Percentiles rank a stretch among this genome's conserved stretches.
Evolutionary conservation across 129 eudicot genomes (phyloP).

Genomic region (Helianthus annuus): DNA sequence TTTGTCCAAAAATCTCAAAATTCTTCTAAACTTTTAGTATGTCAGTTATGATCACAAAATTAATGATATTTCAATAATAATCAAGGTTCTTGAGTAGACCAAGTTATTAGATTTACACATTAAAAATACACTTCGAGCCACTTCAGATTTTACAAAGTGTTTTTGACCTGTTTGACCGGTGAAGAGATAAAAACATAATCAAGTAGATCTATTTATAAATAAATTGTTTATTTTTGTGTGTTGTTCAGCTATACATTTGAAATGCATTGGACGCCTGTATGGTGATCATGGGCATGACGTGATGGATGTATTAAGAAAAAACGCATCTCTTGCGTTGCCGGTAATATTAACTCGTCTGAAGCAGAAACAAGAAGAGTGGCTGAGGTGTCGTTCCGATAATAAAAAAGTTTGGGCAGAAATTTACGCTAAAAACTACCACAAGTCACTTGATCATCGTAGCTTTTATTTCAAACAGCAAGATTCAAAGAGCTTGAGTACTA

Average conservation of each 20-base stretch:
- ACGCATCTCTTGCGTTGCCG: constrained; percentile 86
- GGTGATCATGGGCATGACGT: constrained; percentile 99
- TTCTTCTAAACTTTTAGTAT: not conserved
- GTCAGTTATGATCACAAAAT: constrained; percentile 15
- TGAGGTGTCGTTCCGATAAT: constrained; percentile 89
- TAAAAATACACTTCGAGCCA: constrained; percentile 4
- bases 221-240: constrained; percentile 23
- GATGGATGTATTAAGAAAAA: constrained; percentile 88
- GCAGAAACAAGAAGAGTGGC: constrained; percentile 99
- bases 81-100: constrained; percentile 4
- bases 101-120: not conserved
- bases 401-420: constrained; percentile 96
- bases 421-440: constrained; percentile 91
- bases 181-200: not conserved
- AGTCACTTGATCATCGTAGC: constrained; percentile 98
- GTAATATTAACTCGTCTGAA: constrained; percentile 86
- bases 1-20: not conserved
- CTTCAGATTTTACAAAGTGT: not conserved
- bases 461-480: constrained; percentile 99
- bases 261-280: constrained; percentile 92
- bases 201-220: not conserved
- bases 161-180: not conserved
- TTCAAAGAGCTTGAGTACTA: constrained; percentile 87
- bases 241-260: constrained; percentile 64
- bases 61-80: not conserved